These are phyloP conservation scores for Puccinia horiana DNA, from an alignment of 1,284 basidiomycete species.

Conservation along the genomic window DNA sequence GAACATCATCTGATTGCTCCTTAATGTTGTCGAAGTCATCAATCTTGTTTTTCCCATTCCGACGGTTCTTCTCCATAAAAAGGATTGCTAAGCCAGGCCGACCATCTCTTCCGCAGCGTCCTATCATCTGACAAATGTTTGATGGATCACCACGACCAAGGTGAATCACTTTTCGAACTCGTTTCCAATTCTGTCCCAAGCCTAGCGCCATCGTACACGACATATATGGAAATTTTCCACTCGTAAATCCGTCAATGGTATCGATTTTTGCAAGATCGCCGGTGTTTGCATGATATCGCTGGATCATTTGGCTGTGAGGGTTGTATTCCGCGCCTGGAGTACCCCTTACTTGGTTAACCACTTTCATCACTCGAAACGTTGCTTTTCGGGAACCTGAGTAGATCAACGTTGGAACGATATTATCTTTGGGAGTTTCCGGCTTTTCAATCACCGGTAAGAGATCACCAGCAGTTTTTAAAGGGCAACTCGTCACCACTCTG, in stretches of 20 bases:
- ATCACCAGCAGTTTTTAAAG: neutral
- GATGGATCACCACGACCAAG: no score
- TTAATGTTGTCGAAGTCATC: no score
- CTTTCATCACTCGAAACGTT: neutral
- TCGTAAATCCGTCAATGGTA: neutral
- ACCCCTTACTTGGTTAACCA: neutral
- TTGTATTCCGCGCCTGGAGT: neutral
- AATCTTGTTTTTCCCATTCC: no score
- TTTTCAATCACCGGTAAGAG: neutral
- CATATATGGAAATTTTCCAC: neutral
- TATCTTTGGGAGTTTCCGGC: neutral
- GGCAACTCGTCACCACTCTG: neutral
- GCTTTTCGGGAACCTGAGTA: conserved; percentile 1
- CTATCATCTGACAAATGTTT: no score
- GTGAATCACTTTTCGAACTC: no score
- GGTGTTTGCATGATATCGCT: conserved; percentile 5
- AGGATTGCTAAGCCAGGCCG: no score
- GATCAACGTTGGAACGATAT: neutral
- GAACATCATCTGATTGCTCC: neutral
- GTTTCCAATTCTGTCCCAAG: no score
- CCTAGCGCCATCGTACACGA: no score
- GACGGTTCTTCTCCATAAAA: no score
- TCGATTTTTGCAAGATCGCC: neutral
- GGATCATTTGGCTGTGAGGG: no score
- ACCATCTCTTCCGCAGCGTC: no score